A percentile compares a stretch with the other conserved stretches of the same genome.
Evolutionary conservation across 2,329 filamentous ascomycete genomes (phyloP).

Genomic region (Verticillium tricorpus): DNA sequence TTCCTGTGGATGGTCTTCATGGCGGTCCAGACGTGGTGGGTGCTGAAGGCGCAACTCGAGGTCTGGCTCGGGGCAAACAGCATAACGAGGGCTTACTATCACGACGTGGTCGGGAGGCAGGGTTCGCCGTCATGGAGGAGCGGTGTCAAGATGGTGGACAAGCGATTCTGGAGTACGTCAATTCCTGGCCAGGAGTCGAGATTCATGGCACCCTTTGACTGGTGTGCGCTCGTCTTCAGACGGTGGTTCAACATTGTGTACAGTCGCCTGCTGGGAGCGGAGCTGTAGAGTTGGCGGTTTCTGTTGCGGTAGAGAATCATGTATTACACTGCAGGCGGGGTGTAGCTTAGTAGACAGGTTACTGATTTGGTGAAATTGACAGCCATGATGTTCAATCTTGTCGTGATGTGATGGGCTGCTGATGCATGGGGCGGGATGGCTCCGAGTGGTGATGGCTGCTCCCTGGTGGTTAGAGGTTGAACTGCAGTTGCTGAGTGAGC

Average conservation of each 20-base stretch:
- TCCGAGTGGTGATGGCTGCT: too few relatives aligned
- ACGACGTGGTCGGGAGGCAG: background rate
- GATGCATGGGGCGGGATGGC: too few relatives aligned
- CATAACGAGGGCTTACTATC: constrained; percentile 1
- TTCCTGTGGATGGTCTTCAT: background rate
- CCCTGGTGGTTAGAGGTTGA: background rate
- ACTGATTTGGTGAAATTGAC: too few relatives aligned
- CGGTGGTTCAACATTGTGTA: too few relatives aligned
- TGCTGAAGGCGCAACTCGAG: background rate
- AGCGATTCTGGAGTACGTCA: background rate
- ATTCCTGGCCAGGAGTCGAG: background rate
- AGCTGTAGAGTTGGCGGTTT: too few relatives aligned
- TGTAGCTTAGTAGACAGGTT: too few relatives aligned
- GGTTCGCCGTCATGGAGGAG: background rate
- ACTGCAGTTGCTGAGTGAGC: background rate
- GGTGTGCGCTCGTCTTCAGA: too few relatives aligned
- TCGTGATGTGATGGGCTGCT: too few relatives aligned
- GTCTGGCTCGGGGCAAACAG: background rate
- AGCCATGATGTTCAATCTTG: too few relatives aligned
- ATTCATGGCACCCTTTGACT: background rate
- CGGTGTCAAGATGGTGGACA: background rate
- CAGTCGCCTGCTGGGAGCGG: too few relatives aligned
- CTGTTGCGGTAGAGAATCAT: too few relatives aligned
- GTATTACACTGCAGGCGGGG: too few relatives aligned
- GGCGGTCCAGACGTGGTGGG: background rate